Evolutionary conservation across 352 stramenopile genomes (phyloP), one percentile per base, ranked within the genome.

Genomic region (Phytophthora ohioensis): DNA sequence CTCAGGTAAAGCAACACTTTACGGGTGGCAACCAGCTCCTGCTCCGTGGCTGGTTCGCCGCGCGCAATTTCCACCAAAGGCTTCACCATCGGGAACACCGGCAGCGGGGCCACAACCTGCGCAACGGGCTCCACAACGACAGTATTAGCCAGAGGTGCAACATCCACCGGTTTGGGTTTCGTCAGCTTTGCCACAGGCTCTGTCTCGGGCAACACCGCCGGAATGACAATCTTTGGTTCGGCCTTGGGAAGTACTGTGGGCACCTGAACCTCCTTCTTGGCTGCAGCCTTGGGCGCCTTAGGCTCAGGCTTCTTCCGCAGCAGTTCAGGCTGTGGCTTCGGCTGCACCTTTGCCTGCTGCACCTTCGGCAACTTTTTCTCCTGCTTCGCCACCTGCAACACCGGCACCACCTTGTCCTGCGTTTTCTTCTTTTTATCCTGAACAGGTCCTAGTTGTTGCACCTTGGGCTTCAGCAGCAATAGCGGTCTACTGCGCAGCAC

Each of bases 1-100:
- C 65, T 75, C 47, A 64, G 38, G 35, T 81, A 84, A 12, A 84
- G 60, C 17, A 71, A 53, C 45, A 84, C 76, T 30, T 74, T 79
- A 4, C 76, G 76, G 48, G 67, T 74, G 12, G 57, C 30, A 53
- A 78, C 48, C 21, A 81, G 8, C 21, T 78, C 57, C 13, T 30
- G 57, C 21, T 81, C 62, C 42, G 67, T 31, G 13, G 64, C 55
- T 39, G 71, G 64, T 41, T 82, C 69, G 5, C 64, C 54, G 21
- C 36, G 59, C 21, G 64, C 65, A 4, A 71, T 5, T 60, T 76
- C 65, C 30, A 76, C 57, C 51, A 80, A 57, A 60, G 72, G 17
- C 46, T 73, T 82, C 17, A 12, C 41, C 30, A 59, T 34, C 9
- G 75, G 64, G 13, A 73, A 76, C 41, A 74, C 49, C 1, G 61